Evolutionary conservation across 1,284 basidiomycete genomes (phyloP), one percentile per base, ranked within the genome.

Genomic region (Ganoderma meredithae): DNA sequence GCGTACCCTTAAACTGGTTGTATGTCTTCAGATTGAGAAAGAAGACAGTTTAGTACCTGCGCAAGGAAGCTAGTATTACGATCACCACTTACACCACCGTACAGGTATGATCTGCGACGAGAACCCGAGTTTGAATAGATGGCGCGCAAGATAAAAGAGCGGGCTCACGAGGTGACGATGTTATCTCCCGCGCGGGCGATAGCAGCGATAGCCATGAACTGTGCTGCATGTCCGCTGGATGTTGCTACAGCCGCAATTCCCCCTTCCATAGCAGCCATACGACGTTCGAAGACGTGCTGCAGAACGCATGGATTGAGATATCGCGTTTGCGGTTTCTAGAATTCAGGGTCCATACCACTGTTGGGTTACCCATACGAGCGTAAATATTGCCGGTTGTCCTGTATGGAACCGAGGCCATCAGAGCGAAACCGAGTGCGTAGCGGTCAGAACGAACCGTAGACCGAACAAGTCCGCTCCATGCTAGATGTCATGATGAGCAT

Each of bases 381-480:
- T 94, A 94, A 68, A 93, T 91, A 79, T 94, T 89, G 17, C 93
- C 94, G 31, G 86, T 81, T 9, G 88, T 82, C 74, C 88, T 90
- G 68, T 7, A 55, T 22, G n/a, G 3, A 36, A 36, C 41, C 0
- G 19, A n/a, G 36, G 33, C 13, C 22, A 9, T 43, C 4, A 17
- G 40, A 17, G 5, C 4, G 8, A 22, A 60, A 25, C 7, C 15
- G 6, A 10, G 7, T 17, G 13, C 5, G 6, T 2, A 13, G 13
- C 19, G 9, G 13, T 9, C 1, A 59, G 39, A 8, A 68, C 81
- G 43, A 63, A 88, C 88, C 80, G 89, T 71, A 96, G 80, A 27
- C 88, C 92, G 78, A 95, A 96, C 59, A 97, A 84, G 77, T 95
- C 91, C 27, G 94, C 94, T 8, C 85, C 95, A 75, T 97, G 95